Conservation (phyloP, 2,329 filamentous ascomycete species). For the Epichloe hybrida region DNA sequence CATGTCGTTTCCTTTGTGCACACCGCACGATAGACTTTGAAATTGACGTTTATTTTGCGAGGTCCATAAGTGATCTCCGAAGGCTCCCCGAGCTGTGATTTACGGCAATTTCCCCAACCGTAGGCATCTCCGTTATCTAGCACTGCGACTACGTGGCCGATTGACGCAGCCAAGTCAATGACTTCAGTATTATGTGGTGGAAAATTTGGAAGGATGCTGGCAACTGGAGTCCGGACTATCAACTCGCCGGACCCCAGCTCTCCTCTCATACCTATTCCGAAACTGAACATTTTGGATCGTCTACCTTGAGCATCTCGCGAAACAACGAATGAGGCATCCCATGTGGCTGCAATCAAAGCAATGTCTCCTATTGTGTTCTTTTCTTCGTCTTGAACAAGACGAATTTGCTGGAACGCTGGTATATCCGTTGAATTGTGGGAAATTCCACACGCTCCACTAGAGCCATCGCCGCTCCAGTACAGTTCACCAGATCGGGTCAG, state of each 20-base stretch:
- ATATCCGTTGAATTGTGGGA: slow-evolving; percentile 13
- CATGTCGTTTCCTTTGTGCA: slow-evolving; percentile 83
- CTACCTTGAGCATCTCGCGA: slow-evolving; percentile 28
- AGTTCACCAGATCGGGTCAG: slow-evolving; percentile 45
- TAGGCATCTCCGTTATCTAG: slow-evolving; percentile 64
- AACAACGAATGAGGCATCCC: slow-evolving; percentile 59
- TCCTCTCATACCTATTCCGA: slow-evolving; percentile 55
- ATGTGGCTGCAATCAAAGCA: slow-evolving; percentile 53
- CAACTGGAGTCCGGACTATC: slow-evolving; percentile 33
- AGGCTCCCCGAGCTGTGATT: slow-evolving; percentile 64
- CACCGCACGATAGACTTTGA: slow-evolving; percentile 51
- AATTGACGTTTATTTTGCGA: slow-evolving; percentile 44
- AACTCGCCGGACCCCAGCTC: slow-evolving; percentile 54
- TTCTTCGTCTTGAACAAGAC: slow-evolving; percentile 19
- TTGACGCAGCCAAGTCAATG: slow-evolving; percentile 54
- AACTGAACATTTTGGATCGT: slow-evolving; percentile 41
- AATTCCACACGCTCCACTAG: slow-evolving; percentile 41
- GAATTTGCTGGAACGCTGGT: slow-evolving; percentile 26
- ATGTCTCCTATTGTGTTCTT: slow-evolving; percentile 15
- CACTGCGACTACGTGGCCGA: slow-evolving; percentile 65
- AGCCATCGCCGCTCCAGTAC: slow-evolving; percentile 50
- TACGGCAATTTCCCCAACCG: slow-evolving; percentile 79
- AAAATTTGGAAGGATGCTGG: slow-evolving; percentile 44
- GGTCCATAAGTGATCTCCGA: slow-evolving; percentile 43
- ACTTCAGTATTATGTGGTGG: slow-evolving; percentile 47